Conservation (phyloP, 2,329 filamentous ascomycete genomes). For the Chrysoporthe austroafricana region DNA sequence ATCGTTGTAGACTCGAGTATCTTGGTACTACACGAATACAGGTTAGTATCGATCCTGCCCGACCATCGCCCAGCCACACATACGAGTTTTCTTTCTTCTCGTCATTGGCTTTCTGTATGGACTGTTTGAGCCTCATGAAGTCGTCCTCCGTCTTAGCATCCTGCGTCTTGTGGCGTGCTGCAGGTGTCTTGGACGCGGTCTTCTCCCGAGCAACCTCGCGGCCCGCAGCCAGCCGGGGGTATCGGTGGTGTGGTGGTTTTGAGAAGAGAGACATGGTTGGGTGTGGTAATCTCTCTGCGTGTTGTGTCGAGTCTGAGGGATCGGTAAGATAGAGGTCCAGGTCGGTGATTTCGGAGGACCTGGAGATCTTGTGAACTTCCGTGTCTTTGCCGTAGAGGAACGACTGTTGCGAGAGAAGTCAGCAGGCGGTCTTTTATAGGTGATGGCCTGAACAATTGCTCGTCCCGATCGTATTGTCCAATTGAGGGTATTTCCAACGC, state of each 20-base stretch:
- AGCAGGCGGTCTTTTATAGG: conserved; percentile 5
- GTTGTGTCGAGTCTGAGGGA: conserved; percentile 50
- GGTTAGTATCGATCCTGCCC: conserved; percentile 35
- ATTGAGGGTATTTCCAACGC: neutral
- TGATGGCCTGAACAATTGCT: neutral
- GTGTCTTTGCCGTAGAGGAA: conserved; percentile 56
- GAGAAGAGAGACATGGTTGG: conserved; percentile 56
- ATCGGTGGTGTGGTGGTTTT: conserved; percentile 39
- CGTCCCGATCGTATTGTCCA: conserved; percentile 9
- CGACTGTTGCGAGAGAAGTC: conserved; percentile 43
- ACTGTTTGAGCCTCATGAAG: conserved; percentile 53
- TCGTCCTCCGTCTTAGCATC: conserved; percentile 44
- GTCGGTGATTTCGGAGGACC: conserved; percentile 48
- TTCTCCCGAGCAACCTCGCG: conserved; percentile 29
- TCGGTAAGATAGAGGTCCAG: conserved; percentile 62
- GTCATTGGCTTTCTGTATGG: conserved; percentile 46
- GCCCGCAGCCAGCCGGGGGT: conserved; percentile 29
- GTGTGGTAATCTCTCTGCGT: conserved; percentile 53
- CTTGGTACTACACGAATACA: conserved; percentile 41
- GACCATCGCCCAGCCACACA: conserved; percentile 29
- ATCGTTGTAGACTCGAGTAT: conserved; percentile 39
- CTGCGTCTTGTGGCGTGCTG: conserved; percentile 35
- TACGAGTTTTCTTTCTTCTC: conserved; percentile 53
- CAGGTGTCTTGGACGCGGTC: conserved; percentile 31
- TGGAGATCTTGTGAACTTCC: conserved; percentile 37